These are phyloP conservation scores for Diaporthe nobilis DNA, from an alignment of 2,329 filamentous ascomycete species.

Conservation along the genomic window DNA sequence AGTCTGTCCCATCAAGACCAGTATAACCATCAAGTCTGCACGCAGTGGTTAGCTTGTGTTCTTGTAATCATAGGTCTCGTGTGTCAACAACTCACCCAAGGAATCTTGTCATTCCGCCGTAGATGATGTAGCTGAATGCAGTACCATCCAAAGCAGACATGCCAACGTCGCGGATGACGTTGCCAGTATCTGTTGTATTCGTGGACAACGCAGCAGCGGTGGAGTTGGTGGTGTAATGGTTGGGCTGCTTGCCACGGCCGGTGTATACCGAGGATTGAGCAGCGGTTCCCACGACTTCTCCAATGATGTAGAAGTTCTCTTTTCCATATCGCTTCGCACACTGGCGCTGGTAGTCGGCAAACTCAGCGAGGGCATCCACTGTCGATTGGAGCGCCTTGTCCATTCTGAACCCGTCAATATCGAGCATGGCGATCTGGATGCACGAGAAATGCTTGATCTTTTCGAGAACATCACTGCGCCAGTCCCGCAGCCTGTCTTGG, in stretches of 20 bases:
- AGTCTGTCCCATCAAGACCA: constrained; percentile 54
- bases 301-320: constrained; percentile 74
- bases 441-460: constrained; percentile 74
- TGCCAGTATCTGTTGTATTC: constrained; percentile 56
- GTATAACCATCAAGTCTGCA: constrained; percentile 35
- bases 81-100: constrained; percentile 68
- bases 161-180: constrained; percentile 66
- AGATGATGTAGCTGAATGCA: constrained; percentile 75
- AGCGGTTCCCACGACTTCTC: constrained; percentile 75
- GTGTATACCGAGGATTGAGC: constrained; percentile 72
- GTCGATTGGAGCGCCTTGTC: constrained; percentile 77
- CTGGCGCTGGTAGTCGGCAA: constrained; percentile 67
- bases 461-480: constrained; percentile 69
- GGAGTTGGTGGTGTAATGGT: constrained; percentile 62
- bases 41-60: constrained; percentile 46
- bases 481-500: constrained; percentile 76
- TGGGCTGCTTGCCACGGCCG: constrained; percentile 71
- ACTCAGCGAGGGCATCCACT: constrained; percentile 71
- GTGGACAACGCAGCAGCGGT: constrained; percentile 63
- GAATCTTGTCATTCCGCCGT: constrained; percentile 72
- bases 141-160: constrained; percentile 70
- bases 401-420: constrained; percentile 77
- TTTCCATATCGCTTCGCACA: constrained; percentile 71
- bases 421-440: constrained; percentile 73
- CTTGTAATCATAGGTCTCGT: too few relatives aligned